Percentiles rank a stretch among this genome's conserved stretches.
These are phyloP conservation scores for Pelargonium cotyledonis DNA, from an alignment of 441 rosid species.

Conservation along the genomic window DNA sequence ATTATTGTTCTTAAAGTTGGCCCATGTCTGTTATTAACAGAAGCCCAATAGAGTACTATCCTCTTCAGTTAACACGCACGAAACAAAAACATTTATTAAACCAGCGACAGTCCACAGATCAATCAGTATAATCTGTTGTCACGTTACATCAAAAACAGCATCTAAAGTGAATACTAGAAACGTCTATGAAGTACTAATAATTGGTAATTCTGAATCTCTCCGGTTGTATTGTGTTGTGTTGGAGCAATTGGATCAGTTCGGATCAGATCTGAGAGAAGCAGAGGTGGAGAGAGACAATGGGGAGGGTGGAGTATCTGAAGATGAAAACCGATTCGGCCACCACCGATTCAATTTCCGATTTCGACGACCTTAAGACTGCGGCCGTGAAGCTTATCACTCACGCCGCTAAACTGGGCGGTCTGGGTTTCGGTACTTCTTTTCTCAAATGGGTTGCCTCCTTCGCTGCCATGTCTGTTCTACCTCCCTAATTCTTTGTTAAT, in stretches of 20 bases:
- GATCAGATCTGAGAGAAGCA: neutral
- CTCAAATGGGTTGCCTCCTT: constrained; percentile 68
- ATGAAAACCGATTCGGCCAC: constrained; percentile 51
- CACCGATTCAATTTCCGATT: constrained; percentile 42
- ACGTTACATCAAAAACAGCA: no score
- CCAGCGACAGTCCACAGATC: no score
- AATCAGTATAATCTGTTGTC: no score
- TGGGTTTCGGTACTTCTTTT: constrained; percentile 59
- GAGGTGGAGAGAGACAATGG: constrained; percentile 30
- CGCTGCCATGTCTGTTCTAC: constrained; percentile 57
- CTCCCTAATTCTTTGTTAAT: neutral
- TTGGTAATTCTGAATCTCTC: neutral
- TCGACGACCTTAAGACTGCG: constrained; percentile 45
- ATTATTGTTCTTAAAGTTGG: no score
- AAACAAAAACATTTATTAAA: no score
- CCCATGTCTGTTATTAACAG: no score
- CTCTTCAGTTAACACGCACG: no score
- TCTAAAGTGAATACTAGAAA: no score
- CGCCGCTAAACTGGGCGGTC: constrained; percentile 48
- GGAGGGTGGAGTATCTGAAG: constrained; percentile 49
- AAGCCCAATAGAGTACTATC: no score
- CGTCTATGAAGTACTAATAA: neutral
- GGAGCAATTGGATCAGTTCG: no score
- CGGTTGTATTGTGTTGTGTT: no score
- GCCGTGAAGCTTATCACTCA: constrained; percentile 42